Evolutionary conservation across 371 early-diverging fungal genomes (phyloP), one percentile per base, ranked within the genome.

Genomic region (Mucor irregularis): DNA sequence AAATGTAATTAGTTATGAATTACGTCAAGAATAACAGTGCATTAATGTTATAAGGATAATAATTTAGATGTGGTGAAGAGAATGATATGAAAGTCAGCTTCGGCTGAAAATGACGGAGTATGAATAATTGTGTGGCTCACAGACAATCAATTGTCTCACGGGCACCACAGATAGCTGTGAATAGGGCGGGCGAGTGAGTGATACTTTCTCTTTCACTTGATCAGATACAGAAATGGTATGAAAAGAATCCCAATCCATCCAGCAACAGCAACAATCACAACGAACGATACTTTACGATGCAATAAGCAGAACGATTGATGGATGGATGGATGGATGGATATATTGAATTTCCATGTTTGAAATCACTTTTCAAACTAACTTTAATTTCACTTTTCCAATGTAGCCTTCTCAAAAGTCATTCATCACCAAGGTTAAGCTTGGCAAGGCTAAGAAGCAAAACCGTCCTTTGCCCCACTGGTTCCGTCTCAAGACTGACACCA

Each of bases 361-460:
- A 39, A 19, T 9, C 6, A 19, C 10, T 39, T 14, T 14, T 14
- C 8, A 16, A 8, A 39, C 16, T 39, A 21, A 2, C 16, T 14
- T 19, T 19, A 19, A 39, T 21, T 19, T 19, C n/a, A n/a, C n/a
- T n/a, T n/a, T n/a, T n/a, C n/a, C n/a, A 44, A 4, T 44, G 24
- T 85, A 93, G 93, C 92, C 94, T 78, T 89, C 93, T 68, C 84
- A 91, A 82, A 98, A 98, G 91, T 83, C 94, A 62, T 97, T 95
- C 93, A 83, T 83, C 68, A 87, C 90, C 86, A 98, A 98, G 94
- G 92, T 94, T 78, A 91, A 89, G 69, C 89, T 98, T 74, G 99
- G 94, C 80, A 98, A 97, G 93, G 95, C 94, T 87, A 79, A 81
- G 79, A 95, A 94, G 90, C 97, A 98, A 86, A 96, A 97, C 91